Conservation (phyloP, 495 filamentous ascomycete species). For the Podospora fimiseda region DNA sequence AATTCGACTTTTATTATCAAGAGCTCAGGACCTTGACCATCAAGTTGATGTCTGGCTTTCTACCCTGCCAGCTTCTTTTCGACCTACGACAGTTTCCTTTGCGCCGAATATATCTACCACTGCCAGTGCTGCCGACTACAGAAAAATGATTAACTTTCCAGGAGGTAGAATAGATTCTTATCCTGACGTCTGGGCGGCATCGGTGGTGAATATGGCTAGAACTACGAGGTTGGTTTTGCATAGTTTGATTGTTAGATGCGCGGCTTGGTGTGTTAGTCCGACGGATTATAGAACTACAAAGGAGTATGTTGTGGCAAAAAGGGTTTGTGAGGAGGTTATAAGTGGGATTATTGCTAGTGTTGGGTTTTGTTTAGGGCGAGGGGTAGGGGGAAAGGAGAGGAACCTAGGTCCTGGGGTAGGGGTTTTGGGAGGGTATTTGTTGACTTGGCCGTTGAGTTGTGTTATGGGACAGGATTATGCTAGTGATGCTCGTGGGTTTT, state of each 20-base stretch:
- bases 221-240: slow-evolving; percentile 40
- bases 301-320: slow-evolving; percentile 41
- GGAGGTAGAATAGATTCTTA: slow-evolving; percentile 48
- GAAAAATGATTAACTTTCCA: slow-evolving; percentile 43
- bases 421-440: slow-evolving; percentile 40
- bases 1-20: slow-evolving; percentile 36
- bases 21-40: slow-evolving; percentile 36
- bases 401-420: slow-evolving; percentile 23
- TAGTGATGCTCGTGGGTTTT: slow-evolving; percentile 35
- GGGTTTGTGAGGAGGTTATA: slow-evolving; percentile 37
- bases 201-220: slow-evolving; percentile 42
- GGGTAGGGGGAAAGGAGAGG: too few relatives aligned
- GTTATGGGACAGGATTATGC: slow-evolving; percentile 41
- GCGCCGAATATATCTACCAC: not conserved
- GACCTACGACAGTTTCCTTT: slow-evolving; percentile 35
- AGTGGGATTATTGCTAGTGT: slow-evolving; percentile 45
- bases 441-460: slow-evolving; percentile 32
- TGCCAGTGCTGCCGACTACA: slow-evolving; percentile 35
- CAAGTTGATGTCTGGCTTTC: slow-evolving; percentile 39
- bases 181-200: slow-evolving; percentile 43
- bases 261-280: slow-evolving; percentile 45
- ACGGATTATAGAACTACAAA: slow-evolving; percentile 48
- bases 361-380: slow-evolving; percentile 49
- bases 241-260: slow-evolving; percentile 41
- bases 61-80: slow-evolving; percentile 34